phyloP scores from a whole-genome alignment of 106 monocot species.

The Agapanthus africanus region DNA sequence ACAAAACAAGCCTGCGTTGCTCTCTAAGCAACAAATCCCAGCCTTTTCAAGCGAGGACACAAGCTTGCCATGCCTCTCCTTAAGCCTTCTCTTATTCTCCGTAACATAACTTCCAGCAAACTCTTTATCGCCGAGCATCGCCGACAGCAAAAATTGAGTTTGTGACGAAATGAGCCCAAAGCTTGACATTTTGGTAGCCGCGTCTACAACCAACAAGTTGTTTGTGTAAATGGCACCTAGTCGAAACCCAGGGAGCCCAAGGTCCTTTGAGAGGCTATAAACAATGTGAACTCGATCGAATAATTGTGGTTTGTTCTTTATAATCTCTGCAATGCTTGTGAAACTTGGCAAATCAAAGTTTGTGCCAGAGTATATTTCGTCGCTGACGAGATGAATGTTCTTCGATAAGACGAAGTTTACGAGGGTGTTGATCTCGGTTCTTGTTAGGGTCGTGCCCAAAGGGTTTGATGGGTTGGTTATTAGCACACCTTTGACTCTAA shows the following conservation, averaged over 20 bases:
- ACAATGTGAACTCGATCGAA: conserved; percentile 58
- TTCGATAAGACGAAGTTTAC: conserved; percentile 31
- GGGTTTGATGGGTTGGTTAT: conserved; percentile 79
- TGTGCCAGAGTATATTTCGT: conserved; percentile 76
- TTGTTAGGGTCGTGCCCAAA: conserved; percentile 44
- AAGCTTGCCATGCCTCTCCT: conserved; percentile 36
- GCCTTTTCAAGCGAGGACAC: conserved; percentile 31
- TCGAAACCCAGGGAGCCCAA: conserved; percentile 89
- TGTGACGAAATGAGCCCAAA: conserved; percentile 88
- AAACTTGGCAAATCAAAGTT: conserved; percentile 44
- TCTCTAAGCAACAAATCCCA: conserved; percentile 52
- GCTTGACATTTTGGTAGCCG: conserved; percentile 95
- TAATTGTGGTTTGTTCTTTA: conserved; percentile 5
- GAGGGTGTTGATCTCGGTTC: conserved; percentile 32
- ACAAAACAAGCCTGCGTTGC: conserved; percentile 80
- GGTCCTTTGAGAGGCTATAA: conserved; percentile 85
- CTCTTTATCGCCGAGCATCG: conserved; percentile 51
- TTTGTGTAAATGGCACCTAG: conserved; percentile 75
- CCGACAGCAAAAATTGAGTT: conserved; percentile 74
- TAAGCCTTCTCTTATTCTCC: conserved; percentile 64
- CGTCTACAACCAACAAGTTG: conserved; percentile 39
- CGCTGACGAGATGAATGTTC: conserved; percentile 53
- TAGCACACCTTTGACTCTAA: conserved; percentile 51
- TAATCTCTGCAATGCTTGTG: conserved; percentile 40
- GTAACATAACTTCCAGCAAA: conserved; percentile 44